A percentile compares a stretch with the other conserved stretches of the same genome.
These are phyloP conservation scores for Pyropia haitanensis DNA, from an alignment of 23 red algal genomes.

Conservation along the genomic window DNA sequence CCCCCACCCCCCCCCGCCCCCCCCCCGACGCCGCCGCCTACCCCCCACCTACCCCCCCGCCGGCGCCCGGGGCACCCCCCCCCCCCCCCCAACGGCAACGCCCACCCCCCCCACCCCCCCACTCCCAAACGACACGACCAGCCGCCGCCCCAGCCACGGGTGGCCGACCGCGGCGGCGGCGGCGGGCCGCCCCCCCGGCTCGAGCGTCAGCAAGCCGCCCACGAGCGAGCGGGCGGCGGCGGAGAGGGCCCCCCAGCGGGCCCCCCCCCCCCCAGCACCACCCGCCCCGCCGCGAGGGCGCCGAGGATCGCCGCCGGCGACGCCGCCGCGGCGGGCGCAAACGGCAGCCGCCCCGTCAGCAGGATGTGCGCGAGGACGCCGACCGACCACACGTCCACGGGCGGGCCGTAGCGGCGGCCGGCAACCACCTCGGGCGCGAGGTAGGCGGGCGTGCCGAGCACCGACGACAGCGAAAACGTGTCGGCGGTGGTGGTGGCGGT, in stretches of 20 bases:
- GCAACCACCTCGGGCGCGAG: conserved; percentile 69
- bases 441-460: conserved; percentile 67
- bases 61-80: no score
- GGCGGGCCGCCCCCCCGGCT: conserved; percentile 53
- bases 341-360: conserved; percentile 67
- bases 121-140: no score
- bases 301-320: not conserved
- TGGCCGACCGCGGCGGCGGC: conserved; percentile 45
- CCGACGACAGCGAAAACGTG: conserved; percentile 34
- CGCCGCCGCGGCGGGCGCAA: conserved; percentile 19
- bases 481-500: conserved; percentile 25
- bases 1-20: no score
- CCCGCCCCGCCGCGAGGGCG: conserved; percentile 13
- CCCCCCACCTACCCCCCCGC: no score
- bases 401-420: conserved; percentile 51
- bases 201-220: conserved; percentile 33
- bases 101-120: no score
- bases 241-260: conserved; percentile 7
- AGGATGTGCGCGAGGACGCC: conserved; percentile 75
- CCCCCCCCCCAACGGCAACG: no score
- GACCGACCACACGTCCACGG: conserved; percentile 73
- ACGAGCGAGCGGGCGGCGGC: conserved; percentile 25
- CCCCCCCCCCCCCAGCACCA: conserved; percentile 12
- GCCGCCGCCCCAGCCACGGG: conserved; percentile 26
- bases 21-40: no score